Percentiles rank a stretch among this genome's conserved stretches.
These are phyloP conservation scores for Stachybotrys chlorohalonatus DNA, from an alignment of 2,329 filamentous ascomycete species.

Conservation along the genomic window DNA sequence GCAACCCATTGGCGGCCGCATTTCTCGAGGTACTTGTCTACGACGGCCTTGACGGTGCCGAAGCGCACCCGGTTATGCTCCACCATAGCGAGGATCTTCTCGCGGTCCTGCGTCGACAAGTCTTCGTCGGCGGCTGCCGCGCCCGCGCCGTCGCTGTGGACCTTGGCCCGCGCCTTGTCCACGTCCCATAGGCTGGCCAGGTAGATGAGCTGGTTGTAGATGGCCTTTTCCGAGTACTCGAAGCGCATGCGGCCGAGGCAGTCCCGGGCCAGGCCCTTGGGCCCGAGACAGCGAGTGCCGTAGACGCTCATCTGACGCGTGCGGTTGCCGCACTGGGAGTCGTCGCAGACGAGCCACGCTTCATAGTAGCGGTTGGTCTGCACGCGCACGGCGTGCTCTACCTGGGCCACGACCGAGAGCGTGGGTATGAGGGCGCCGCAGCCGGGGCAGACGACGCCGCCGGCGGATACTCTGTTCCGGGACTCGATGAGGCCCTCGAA, in stretches of 20 bases:
- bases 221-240: conserved; percentile 76
- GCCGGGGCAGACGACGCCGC: conserved; percentile 64
- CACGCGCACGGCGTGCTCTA: conserved; percentile 73
- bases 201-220: conserved; percentile 94
- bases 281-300: conserved; percentile 80
- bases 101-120: conserved; percentile 43
- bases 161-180: conserved; percentile 60
- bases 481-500: conserved; percentile 68
- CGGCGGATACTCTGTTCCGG: conserved; percentile 53
- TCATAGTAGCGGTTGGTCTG: conserved; percentile 84
- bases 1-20: conserved; percentile 88
- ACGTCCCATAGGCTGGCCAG: conserved; percentile 80
- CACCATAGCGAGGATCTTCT: conserved; percentile 61
- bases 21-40: conserved; percentile 79
- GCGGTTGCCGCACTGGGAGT: conserved; percentile 74
- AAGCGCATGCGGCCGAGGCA: conserved; percentile 85
- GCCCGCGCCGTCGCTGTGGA: conserved; percentile 29
- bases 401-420: conserved; percentile 72
- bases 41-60: conserved; percentile 62
- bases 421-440: conserved; percentile 60
- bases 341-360: conserved; percentile 84
- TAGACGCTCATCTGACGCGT: conserved; percentile 93
- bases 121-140: conserved; percentile 21
- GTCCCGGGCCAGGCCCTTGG: conserved; percentile 72
- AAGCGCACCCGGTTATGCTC: conserved; percentile 80